phyloP scores from a whole-genome alignment of 441 rosid species.

The Adansonia gregorii region DNA sequence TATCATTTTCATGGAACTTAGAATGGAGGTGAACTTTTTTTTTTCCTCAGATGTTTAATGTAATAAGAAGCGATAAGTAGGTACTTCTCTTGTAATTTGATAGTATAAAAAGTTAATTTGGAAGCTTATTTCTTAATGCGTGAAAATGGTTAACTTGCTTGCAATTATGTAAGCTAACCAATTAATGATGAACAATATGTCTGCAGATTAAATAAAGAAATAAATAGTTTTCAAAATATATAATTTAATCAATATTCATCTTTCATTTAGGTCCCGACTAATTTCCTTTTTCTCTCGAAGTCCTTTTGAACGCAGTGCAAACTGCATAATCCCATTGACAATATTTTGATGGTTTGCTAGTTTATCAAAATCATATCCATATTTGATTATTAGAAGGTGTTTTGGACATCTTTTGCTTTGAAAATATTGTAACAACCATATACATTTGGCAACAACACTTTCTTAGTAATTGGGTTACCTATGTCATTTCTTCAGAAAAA shows the following conservation, averaged over 20 bases:
- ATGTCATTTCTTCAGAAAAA: background rate
- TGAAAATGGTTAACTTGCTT: slow-evolving; percentile 4
- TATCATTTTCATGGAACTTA: background rate
- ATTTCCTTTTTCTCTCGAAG: background rate
- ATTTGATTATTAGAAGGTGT: background rate
- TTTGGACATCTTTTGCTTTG: slow-evolving; percentile 2
- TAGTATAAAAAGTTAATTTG: background rate
- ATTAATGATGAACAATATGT: background rate
- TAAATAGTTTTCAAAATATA: background rate
- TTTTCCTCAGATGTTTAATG: no score
- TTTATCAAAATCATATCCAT: slow-evolving; percentile 10
- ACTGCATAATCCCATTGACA: background rate
- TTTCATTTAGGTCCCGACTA: background rate
- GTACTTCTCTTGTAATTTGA: background rate
- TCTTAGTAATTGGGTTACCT: slow-evolving; percentile 17
- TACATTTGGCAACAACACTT: background rate
- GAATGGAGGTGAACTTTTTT: background rate
- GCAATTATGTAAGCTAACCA: slow-evolving; percentile 6
- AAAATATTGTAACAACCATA: slow-evolving; percentile 16
- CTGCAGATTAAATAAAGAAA: background rate
- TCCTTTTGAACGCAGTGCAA: background rate
- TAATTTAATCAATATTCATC: background rate
- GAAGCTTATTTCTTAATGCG: background rate
- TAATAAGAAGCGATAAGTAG: background rate
- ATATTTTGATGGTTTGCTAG: background rate